Evolutionary conservation across 306 rosid genomes (phyloP), one percentile per base, ranked within the genome.

Genomic region (Rubus parviflorus): DNA sequence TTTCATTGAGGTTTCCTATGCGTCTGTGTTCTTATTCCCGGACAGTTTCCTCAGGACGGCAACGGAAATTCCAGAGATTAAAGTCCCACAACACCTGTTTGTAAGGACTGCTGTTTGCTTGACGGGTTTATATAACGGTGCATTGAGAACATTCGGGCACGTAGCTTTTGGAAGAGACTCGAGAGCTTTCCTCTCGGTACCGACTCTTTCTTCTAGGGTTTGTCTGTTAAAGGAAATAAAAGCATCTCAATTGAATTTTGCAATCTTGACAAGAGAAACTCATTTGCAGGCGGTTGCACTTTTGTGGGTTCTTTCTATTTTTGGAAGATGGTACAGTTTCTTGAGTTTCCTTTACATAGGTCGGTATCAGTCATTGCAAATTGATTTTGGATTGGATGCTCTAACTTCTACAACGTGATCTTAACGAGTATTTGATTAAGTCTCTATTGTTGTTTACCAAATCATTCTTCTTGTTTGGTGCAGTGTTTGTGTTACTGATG

Each of bases 321-420:
- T 77, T 49, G 87, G 89, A 54, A 68, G 12, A 41, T 62, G 75
- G 81, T 79, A 81, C 77, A 72, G 43, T 75, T 79, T 83, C 83
- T 37, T 83, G 48, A 85, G 84, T 77, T 60, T 87, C 82, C 43
- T 83, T 73, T 90, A 87, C 79, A 42, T 84, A 48, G 91, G 93
- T 90, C 19, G 78, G 88, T 70, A 74, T 74, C 77, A 51, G 20
- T 14, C 41, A 12, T 12, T 8, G 63, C 30, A 20, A 8, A 57
- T 23, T 62, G 68, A 62, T 62, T 37, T 62, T 35, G 9, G 40
- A 4, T 20, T 58, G 64, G 42, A 23, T 61, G 19, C 67, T 61
- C 42, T 25, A 10, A 20, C 63, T 25, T 25, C 0, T 15, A n/a
- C 47, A 14, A 65, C n/a, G 6, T 13, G 7, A 19, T 40, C 45